Conservation (phyloP, 805 yeast genomes). For the Zygoascus flipseniorum region DNA sequence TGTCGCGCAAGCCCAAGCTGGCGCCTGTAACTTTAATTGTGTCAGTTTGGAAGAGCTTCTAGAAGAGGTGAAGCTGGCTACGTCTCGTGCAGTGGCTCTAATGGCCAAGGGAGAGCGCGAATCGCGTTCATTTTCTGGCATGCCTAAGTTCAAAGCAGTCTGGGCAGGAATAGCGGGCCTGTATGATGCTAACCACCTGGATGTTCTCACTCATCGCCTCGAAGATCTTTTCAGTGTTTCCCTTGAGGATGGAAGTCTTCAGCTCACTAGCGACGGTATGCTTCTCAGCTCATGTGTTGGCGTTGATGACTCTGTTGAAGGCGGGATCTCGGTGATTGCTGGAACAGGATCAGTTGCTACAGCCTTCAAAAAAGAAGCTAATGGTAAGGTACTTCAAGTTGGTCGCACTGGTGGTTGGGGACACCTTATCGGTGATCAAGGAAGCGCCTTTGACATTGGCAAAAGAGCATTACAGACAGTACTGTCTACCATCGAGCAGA, state of each 20-base stretch:
- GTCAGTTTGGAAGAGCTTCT: conserved; percentile 5
- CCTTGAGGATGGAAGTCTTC: not conserved
- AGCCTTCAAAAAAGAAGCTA: conserved; percentile 3
- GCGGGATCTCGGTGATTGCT: conserved; percentile 9
- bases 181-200: conserved; percentile 2
- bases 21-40: conserved; percentile 8
- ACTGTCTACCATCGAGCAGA: not conserved
- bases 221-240: conserved; percentile 3
- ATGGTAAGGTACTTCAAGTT: not conserved
- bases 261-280: conserved; percentile 2
- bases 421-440: conserved; percentile 14
- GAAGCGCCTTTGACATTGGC: conserved; percentile 15
- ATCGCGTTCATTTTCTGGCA: not conserved
- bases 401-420: conserved; percentile 16
- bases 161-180: conserved; percentile 17
- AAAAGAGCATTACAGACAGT: conserved; percentile 3
- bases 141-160: conserved; percentile 4
- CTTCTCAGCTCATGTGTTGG: conserved; percentile 4
- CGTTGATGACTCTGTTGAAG: not conserved
- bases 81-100: not conserved
- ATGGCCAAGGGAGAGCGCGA: not conserved
- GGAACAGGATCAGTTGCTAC: conserved; percentile 16
- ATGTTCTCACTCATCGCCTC: conserved; percentile 1
- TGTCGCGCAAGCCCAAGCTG: conserved; percentile 6
- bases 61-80: not conserved